Percentiles rank a stretch among this genome's conserved stretches.
phyloP scores from a whole-genome alignment of 352 stramenopile genomes.

The Phytophthora aleatoria region DNA sequence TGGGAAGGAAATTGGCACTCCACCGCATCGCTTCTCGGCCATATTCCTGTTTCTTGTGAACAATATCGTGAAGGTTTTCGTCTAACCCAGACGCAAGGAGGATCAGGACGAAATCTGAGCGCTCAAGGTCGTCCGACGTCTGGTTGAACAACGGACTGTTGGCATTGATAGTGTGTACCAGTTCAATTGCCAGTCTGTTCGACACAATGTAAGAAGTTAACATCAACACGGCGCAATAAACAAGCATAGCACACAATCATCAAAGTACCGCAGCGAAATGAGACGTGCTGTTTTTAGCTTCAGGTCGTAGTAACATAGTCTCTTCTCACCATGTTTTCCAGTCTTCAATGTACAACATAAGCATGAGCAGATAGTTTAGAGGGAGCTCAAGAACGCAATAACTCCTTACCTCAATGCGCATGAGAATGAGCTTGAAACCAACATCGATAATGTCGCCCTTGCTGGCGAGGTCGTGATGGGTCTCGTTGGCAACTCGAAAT shows the following conservation, averaged over 20 bases:
- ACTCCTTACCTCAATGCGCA: slow-evolving; percentile 55
- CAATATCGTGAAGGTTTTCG: slow-evolving; percentile 64
- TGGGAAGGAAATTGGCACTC: slow-evolving; percentile 43
- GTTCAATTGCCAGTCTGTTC: slow-evolving; percentile 53
- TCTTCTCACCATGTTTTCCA: slow-evolving; percentile 44
- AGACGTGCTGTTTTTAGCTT: slow-evolving; percentile 49
- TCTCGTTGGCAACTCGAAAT: slow-evolving; percentile 65
- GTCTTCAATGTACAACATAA: slow-evolving; percentile 25
- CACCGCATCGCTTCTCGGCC: slow-evolving; percentile 44
- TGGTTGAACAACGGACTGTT: slow-evolving; percentile 54
- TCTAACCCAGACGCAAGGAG: slow-evolving; percentile 64
- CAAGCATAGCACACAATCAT: background rate
- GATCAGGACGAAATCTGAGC: slow-evolving; percentile 57
- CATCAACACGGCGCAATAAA: background rate
- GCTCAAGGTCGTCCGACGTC: slow-evolving; percentile 30
- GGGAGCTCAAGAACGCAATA: background rate
- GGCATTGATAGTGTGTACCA: slow-evolving; percentile 51
- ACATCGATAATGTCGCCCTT: slow-evolving; percentile 60
- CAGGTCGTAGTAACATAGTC: slow-evolving; percentile 71
- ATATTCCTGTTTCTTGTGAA: slow-evolving; percentile 63
- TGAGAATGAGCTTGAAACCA: slow-evolving; percentile 67
- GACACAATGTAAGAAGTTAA: background rate
- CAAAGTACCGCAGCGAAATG: slow-evolving; percentile 48
- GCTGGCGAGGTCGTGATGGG: slow-evolving; percentile 41
- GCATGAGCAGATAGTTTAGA: background rate